Evolutionary conservation across 1,284 basidiomycete species (phyloP).

Genomic region (Ceratobasidium papillatum): DNA sequence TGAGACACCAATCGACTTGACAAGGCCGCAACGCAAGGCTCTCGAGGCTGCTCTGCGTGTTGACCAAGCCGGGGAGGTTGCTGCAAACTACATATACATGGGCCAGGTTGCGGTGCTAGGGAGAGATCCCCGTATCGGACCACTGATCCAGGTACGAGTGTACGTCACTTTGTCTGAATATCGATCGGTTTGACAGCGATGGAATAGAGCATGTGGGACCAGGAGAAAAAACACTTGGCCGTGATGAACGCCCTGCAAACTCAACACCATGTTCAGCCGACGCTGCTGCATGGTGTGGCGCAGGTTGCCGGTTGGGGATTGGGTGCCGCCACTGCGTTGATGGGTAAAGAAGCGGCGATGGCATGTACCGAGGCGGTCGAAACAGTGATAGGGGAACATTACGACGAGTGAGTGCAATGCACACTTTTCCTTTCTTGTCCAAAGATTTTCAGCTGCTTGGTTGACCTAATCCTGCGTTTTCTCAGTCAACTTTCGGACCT

Average conservation of each 20-base stretch:
- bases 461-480: neutral
- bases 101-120: constrained; percentile 81
- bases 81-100: constrained; percentile 91
- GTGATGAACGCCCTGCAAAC: constrained; percentile 86
- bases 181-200: neutral
- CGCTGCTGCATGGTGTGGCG: constrained; percentile 82
- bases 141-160: constrained; percentile 75
- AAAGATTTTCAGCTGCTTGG: neutral
- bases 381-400: constrained; percentile 97
- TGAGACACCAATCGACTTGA: constrained; percentile 33
- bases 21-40: constrained; percentile 55
- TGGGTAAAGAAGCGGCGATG: constrained; percentile 96
- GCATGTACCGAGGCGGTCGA: constrained; percentile 98
- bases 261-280: constrained; percentile 88
- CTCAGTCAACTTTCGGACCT: constrained; percentile 78
- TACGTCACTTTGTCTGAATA: neutral
- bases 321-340: constrained; percentile 83
- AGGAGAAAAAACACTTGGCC: constrained; percentile 89
- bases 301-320: constrained; percentile 86
- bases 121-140: constrained; percentile 66
- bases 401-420: constrained; percentile 82
- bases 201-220: constrained; percentile 92
- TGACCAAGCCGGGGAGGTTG: constrained; percentile 92
- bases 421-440: neutral
- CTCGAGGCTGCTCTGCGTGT: constrained; percentile 78